phyloP scores from a whole-genome alignment of 345 rosid genomes.

The Carallia pectinifolia region DNA sequence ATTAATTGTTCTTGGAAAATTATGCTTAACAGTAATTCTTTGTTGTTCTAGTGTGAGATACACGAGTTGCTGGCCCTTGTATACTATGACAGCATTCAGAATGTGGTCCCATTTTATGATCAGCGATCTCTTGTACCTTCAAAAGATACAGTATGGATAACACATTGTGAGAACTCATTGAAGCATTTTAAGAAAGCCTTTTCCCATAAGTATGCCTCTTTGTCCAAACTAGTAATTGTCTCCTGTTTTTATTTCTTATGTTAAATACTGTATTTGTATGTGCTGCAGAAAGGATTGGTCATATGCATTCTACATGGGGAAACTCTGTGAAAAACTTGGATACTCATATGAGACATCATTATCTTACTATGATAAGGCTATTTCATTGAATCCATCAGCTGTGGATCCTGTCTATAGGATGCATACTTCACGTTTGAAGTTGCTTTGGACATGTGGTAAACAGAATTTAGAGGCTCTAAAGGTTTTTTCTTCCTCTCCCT shows the following conservation, averaged over 20 bases:
- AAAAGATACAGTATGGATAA: conserved; percentile 74
- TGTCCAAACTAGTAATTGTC: conserved; percentile 14
- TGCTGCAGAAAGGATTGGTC: conserved; percentile 90
- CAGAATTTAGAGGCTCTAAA: conserved; percentile 65
- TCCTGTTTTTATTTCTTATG: conserved; percentile 8
- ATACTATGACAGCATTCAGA: conserved; percentile 97
- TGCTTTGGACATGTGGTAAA: conserved; percentile 65
- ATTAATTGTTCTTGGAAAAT: not conserved
- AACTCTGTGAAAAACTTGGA: conserved; percentile 89
- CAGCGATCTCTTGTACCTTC: conserved; percentile 76
- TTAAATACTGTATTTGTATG: conserved; percentile 11
- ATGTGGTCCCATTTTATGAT: conserved; percentile 90
- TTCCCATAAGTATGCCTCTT: conserved; percentile 56
- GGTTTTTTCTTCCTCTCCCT: conserved; percentile 40
- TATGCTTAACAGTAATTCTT: conserved; percentile 22
- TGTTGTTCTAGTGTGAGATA: conserved; percentile 70
- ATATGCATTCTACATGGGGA: conserved; percentile 94
- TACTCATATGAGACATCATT: conserved; percentile 60
- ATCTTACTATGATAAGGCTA: conserved; percentile 74
- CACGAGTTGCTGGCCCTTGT: conserved; percentile 94
- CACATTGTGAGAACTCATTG: conserved; percentile 77
- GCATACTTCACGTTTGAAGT: conserved; percentile 93
- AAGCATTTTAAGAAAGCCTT: conserved; percentile 87
- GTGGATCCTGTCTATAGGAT: conserved; percentile 95
- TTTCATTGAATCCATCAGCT: conserved; percentile 72